Base-by-base conservation (phyloP, 2,329 filamentous ascomycete species). In the Metarhizium album region DNA sequence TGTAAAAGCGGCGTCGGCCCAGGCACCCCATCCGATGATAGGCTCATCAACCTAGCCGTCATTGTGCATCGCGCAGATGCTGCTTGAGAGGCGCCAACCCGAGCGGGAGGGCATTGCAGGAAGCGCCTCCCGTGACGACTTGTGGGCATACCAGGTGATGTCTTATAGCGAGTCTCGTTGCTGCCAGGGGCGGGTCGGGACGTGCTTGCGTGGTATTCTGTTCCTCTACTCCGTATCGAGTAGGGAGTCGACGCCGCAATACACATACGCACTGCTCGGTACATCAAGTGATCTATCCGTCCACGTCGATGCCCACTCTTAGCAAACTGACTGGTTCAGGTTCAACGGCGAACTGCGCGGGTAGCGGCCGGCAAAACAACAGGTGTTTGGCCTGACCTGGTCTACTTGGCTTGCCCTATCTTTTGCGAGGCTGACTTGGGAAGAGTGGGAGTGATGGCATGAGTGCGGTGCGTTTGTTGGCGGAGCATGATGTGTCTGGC, bases 131-230 rank as follows among this genome's bases (percentile, higher is more conserved):
- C 47, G 40, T 49, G 47, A 49, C 47, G 40, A 49, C n/a, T 31
- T 38, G 38, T 37, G 40, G 47, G 47, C 49, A 46, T 46, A 35
- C 43, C 49, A 47, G 49, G 23, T 51, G 35, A 47, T 42, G 37
- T 38, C 23, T n/a, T 16, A 42, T n/a, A 27, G 27, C 45, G 49
- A 47, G 47, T 46, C 49, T 47, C 23, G 35, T 50, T 9, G 29
- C 42, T 13, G 48, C 24, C 6, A 23, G 24, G 48, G 42, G 33
- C 49, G 35, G 35, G 45, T 23, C 45, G 45, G 43, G 20, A 46
- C 23, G 42, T 29, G 29, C 16, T 38, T 35, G 42, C 43, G 48
- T 45, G 24, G 23, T 43, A 50, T 27, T 43, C n/a, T 49, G 16
- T 14, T 23, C 27, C 18, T 49, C 40, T 23, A 9, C 27, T 29